Evolutionary conservation across 1,139 yeast species (phyloP), one percentile per base, ranked within the genome.

Genomic region (Wickerhamomyces sp.): DNA sequence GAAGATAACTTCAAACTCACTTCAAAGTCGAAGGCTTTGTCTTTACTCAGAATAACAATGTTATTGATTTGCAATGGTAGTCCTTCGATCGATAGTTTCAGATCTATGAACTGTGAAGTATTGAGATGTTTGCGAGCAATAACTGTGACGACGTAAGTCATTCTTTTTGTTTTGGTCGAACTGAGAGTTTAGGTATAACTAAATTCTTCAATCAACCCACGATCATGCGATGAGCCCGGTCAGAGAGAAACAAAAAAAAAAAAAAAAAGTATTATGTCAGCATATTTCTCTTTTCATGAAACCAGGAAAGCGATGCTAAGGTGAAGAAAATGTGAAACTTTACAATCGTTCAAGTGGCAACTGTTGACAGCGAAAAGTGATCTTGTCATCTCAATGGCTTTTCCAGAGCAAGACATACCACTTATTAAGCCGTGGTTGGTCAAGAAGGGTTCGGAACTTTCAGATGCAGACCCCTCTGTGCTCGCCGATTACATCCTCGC

Each of bases 401-500:
- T 39, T 16, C 32, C 42, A 10, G 51, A 44, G 20, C 40, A 39
- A 14, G 48, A 45, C 6, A 32, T 39, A 11, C 32, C 38, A 15
- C 32, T 40, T 28, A 45, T 68, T 31, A 58, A 57, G 42, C 58
- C 58, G 8, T 69, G 72, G 71, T 50, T 70, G 23, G 46, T 51
- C 26, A 38, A 43, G 24, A 49, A 55, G 26, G 48, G 66, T 1
- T 41, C 42, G 12, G 42, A 46, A 19, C 37, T 59, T 13, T 55
- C 66, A 3, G 73, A 66, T 25, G 66, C 71, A 1, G 73, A 68
- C 31, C 57, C 69, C 3, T 64, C 59, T 12, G 66, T 66, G 22
- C 50, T 70, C 38, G 57, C 69, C 1, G 74, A 68, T 26, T 70
- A 68, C 44, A 65, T 68, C 15, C 30, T 67, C 21, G 70, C 72